Evolutionary conservation across 345 rosid genomes (phyloP), one percentile per base, ranked within the genome.

Genomic region (Gossypium arboreum): DNA sequence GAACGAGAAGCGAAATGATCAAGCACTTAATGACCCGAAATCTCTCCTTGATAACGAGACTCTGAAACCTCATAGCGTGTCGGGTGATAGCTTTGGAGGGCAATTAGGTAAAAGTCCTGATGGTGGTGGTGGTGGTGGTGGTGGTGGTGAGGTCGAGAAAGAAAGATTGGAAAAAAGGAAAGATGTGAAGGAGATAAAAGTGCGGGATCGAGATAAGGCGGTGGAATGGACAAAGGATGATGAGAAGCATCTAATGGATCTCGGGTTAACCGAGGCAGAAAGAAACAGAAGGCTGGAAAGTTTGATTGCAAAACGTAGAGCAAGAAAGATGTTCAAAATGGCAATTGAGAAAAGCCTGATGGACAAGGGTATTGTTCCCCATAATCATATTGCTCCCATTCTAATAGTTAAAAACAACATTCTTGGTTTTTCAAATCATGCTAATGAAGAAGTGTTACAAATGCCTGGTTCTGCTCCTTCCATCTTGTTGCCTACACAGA

Each of bases 381-480:
- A 72, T 20, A 73, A 65, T 69, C 82, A 72, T 2, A 82, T 93
- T 56, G 85, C 88, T 72, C 84, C 85, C 7, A 77, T 93, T 71
- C 78, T 79, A 24, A 64, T 85, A 24, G 72, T 83, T 24, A 87
- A 84, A 76, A 82, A 61, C 77, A 79, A 77, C 45, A 80, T 76
- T 60, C 88, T 90, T 41, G 82, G 74, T 50, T 74, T 54, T 67
- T 70, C 74, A 9, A 73, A 64, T 48, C 62, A 56, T 60, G 64
- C 71, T 10, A 82, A 84, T 25, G 67, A 57, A 18, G 80, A 84
- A 72, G 87, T 76, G 17, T 56, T 80, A 20, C 74, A 81, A 60
- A 71, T 86, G 59, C 99, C 99, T 22, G 88, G 93, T 62, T 93
- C 99, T 58, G 99, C 99, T 9, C 99, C 99, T 78, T 91, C 97